A percentile compares a stretch with the other conserved stretches of the same genome.
phyloP scores from a whole-genome alignment of 176 grass and related monocot genomes.

The Phyllostachys edulis region DNA sequence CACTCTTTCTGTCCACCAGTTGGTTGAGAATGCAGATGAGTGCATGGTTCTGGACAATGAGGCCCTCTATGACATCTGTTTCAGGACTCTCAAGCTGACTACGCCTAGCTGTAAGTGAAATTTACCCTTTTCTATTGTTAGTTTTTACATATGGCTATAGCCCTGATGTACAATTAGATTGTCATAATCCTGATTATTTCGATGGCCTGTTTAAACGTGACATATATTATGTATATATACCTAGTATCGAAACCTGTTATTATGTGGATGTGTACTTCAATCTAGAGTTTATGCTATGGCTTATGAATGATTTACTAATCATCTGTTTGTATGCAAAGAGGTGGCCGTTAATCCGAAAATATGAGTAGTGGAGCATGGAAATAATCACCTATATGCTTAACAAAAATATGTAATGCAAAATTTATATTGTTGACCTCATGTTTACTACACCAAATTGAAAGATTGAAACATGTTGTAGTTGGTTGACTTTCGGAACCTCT shows the following conservation, averaged over 20 bases:
- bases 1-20: constrained; percentile 54
- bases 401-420: not conserved
- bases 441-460: not conserved
- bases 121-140: not conserved
- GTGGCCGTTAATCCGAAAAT: not conserved
- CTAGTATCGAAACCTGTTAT: not conserved
- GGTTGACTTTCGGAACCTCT: not conserved
- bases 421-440: not conserved
- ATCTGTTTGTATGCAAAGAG: not conserved
- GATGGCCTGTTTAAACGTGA: not conserved
- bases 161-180: not conserved
- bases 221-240: not conserved
- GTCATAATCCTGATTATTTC: not conserved
- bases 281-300: not conserved
- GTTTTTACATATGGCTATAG: not conserved
- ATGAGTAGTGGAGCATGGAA: not conserved
- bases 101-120: constrained; percentile 53
- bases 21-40: constrained; percentile 61
- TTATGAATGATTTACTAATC: not conserved
- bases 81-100: constrained; percentile 58
- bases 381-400: not conserved
- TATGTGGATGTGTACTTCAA: not conserved
- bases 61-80: constrained; percentile 63
- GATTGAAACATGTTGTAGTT: not conserved
- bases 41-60: constrained; percentile 67